Conservation (phyloP, 2,329 filamentous ascomycete species). For the Monosporascus sp. region DNA sequence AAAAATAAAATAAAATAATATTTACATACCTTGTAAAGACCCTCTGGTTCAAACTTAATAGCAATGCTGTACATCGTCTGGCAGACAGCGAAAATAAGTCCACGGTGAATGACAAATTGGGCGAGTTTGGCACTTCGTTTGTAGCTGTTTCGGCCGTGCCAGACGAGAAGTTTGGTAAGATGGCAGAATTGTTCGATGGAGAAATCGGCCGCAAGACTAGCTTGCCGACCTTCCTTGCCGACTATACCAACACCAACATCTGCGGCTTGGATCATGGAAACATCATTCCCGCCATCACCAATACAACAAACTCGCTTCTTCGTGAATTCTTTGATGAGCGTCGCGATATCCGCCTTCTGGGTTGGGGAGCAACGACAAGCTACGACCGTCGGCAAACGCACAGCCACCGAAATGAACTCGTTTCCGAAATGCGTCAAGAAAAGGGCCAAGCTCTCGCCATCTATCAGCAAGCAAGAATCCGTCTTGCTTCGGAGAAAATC, state of each 20-base stretch:
- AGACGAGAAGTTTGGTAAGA: slow-evolving; percentile 93
- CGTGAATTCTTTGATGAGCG: slow-evolving; percentile 83
- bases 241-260: slow-evolving; percentile 98
- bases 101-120: slow-evolving; percentile 97
- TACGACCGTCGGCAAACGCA: slow-evolving; percentile 83
- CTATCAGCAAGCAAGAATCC: slow-evolving; percentile 83
- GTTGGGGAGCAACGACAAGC: slow-evolving; percentile 95
- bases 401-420: slow-evolving; percentile 84
- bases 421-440: slow-evolving; percentile 77
- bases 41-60: slow-evolving; percentile 85
- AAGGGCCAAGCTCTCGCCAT: slow-evolving; percentile 82
- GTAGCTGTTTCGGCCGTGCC: slow-evolving; percentile 97
- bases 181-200: slow-evolving; percentile 94
- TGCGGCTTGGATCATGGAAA: slow-evolving; percentile 98
- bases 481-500: slow-evolving; percentile 85
- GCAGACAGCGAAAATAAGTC: slow-evolving; percentile 89
- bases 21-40: slow-evolving; percentile 74
- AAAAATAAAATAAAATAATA: no score
- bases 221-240: slow-evolving; percentile 94
- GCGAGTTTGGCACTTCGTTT: slow-evolving; percentile 92
- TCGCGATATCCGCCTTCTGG: slow-evolving; percentile 92
- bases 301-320: slow-evolving; percentile 97
- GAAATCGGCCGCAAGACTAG: slow-evolving; percentile 91
- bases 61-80: slow-evolving; percentile 98
- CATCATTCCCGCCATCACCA: slow-evolving; percentile 95